Percentiles rank a stretch among this genome's conserved stretches.
Conservation (phyloP, 495 filamentous ascomycete genomes). For the Xylaria venustula region DNA sequence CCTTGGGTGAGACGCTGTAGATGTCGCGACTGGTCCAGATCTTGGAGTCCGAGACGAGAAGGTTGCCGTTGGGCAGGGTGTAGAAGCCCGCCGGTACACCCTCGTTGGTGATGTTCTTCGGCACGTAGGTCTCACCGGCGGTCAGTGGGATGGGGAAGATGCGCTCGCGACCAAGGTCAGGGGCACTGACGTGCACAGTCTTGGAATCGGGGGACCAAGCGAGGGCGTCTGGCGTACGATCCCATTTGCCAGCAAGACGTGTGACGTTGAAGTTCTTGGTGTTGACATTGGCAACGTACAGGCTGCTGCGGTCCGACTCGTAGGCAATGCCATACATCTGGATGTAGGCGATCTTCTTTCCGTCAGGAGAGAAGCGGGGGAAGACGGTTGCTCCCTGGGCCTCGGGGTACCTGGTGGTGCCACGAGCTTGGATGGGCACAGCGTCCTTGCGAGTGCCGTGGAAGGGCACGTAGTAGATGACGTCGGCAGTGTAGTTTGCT, state of each 20-base stretch:
- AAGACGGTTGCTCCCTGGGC: conserved; percentile 63
- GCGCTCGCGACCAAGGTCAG: conserved; percentile 57
- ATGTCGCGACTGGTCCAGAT: conserved; percentile 55
- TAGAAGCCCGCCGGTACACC: conserved; percentile 54
- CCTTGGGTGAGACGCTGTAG: conserved; percentile 30
- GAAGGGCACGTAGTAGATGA: conserved; percentile 59
- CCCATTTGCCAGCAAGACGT: conserved; percentile 50
- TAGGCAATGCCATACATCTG: conserved; percentile 67
- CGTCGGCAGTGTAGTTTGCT: conserved; percentile 64
- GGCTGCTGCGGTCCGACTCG: conserved; percentile 71
- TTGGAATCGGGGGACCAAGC: conserved; percentile 58
- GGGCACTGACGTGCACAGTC: conserved; percentile 52
- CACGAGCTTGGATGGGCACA: conserved; percentile 26
- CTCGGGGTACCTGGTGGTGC: conserved; percentile 39
- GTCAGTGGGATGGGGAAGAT: conserved; percentile 53
- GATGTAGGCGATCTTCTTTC: conserved; percentile 65
- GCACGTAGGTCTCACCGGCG: conserved; percentile 39
- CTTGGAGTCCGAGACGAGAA: conserved; percentile 58
- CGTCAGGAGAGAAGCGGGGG: conserved; percentile 65
- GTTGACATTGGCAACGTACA: conserved; percentile 43
- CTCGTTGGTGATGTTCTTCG: conserved; percentile 54
- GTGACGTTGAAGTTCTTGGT: conserved; percentile 26
- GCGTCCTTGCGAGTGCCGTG: conserved; percentile 29
- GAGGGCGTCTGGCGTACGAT: conserved; percentile 54
- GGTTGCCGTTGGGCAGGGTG: conserved; percentile 44